Percentiles rank a stretch among this genome's conserved stretches.
Evolutionary conservation across 169 alveolate species (phyloP).

Genomic region (Plasmodium fragile): DNA sequence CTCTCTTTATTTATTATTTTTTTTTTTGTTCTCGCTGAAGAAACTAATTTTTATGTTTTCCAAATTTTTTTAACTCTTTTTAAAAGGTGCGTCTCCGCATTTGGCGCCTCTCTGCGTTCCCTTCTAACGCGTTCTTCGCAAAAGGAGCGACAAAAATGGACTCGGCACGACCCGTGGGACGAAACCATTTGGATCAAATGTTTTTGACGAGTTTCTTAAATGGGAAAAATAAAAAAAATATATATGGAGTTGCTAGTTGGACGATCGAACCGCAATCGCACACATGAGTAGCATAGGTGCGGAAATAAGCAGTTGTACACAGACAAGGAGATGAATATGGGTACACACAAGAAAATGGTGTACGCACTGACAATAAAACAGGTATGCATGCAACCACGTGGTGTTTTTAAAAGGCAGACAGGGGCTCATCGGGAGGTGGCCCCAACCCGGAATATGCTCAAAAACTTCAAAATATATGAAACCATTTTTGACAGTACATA

Average conservation of each 20-base stretch:
- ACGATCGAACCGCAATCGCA: not conserved
- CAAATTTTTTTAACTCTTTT: not conserved
- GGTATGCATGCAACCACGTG: not conserved
- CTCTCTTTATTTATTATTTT: not conserved
- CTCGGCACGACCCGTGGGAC: not conserved
- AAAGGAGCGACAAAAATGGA: not conserved
- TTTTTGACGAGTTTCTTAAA: not conserved
- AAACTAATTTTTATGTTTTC: not conserved
- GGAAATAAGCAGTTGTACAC: not conserved
- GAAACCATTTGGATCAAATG: not conserved
- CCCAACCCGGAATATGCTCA: not conserved
- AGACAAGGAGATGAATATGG: not conserved
- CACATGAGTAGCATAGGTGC: not conserved
- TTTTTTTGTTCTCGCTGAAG: not conserved
- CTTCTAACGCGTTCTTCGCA: not conserved
- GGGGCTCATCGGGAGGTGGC: not conserved
- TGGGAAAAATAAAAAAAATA: not conserved
- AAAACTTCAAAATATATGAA: not conserved
- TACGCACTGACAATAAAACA: not conserved
- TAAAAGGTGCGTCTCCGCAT: not conserved
- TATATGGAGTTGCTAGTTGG: not conserved
- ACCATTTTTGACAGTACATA: not conserved
- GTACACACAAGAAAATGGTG: not conserved
- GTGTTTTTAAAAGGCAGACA: not conserved
- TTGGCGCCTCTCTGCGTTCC: not conserved